Evolutionary conservation across 2,329 filamentous ascomycete genomes (phyloP).

Genomic region (Diaporthe ampelina): DNA sequence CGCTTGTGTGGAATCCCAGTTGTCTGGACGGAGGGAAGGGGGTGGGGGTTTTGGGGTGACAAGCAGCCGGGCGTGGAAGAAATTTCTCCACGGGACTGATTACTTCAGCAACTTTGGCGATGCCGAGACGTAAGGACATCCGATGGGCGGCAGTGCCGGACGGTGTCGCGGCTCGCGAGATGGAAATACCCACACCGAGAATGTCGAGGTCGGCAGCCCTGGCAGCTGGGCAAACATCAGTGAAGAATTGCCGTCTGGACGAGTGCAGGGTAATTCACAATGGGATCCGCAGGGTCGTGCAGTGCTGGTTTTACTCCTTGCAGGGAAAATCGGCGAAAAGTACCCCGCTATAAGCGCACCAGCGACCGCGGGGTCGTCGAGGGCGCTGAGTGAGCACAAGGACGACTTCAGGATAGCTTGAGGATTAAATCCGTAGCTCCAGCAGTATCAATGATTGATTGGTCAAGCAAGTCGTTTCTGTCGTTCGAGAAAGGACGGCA

Average conservation of each 20-base stretch:
- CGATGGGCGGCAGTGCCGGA: slow-evolving; percentile 6
- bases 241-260: no score
- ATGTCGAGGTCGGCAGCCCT: neutral
- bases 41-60: slow-evolving; percentile 22
- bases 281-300: neutral
- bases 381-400: slow-evolving; percentile 12
- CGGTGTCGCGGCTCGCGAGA: slow-evolving; percentile 22
- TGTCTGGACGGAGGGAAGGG: neutral
- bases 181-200: neutral
- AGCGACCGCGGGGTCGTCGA: slow-evolving; percentile 8
- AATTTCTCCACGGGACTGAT: slow-evolving; percentile 25
- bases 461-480: neutral
- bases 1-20: neutral
- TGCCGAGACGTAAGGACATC: neutral
- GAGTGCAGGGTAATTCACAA: neutral
- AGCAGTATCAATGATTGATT: neutral
- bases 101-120: neutral
- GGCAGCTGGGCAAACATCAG: neutral
- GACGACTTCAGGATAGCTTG: neutral
- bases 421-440: neutral
- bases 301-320: neutral
- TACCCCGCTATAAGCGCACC: slow-evolving; percentile 1
- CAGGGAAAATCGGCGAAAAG: slow-evolving; percentile 29
- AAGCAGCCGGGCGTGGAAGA: slow-evolving; percentile 26
- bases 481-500: no score